Evolutionary conservation across 2,329 filamentous ascomycete genomes (phyloP).

Genomic region (Lecanicillium sp.): DNA sequence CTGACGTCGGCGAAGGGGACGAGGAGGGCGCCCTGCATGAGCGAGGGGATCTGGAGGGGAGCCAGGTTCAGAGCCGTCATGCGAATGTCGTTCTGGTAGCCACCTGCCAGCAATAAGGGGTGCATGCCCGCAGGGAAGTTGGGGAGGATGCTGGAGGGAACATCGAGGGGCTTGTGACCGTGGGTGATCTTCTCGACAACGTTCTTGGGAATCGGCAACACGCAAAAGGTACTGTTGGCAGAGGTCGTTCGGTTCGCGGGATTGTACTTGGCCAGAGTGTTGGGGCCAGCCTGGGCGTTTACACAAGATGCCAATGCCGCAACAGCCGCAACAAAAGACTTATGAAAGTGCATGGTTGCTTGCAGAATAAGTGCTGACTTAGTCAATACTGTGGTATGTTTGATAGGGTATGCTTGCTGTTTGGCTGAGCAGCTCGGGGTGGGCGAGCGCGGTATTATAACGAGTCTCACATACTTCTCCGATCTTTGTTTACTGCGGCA

Average conservation of each 20-base stretch:
- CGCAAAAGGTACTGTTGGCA: not conserved
- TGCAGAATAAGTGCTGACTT: too few relatives aligned
- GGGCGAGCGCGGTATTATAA: too few relatives aligned
- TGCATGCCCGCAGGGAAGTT: not conserved
- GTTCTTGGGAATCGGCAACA: not conserved
- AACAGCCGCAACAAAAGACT: not conserved
- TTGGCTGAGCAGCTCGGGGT: too few relatives aligned
- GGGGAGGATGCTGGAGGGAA: not conserved
- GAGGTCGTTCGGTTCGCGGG: not conserved
- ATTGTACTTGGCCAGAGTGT: not conserved
- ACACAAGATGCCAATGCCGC: not conserved
- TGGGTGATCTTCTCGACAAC: not conserved
- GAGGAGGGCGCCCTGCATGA: not conserved
- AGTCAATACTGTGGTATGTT: too few relatives aligned
- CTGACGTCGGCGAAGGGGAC: not conserved
- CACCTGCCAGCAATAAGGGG: not conserved
- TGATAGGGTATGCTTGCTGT: too few relatives aligned
- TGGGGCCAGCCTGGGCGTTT: not conserved
- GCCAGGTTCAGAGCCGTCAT: not conserved
- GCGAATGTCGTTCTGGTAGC: constrained; percentile 4
- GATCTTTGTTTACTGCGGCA: too few relatives aligned
- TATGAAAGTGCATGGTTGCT: too few relatives aligned
- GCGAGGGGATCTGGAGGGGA: not conserved
- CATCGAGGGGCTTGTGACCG: not conserved
- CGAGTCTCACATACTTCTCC: too few relatives aligned